Percentiles rank a stretch among this genome's conserved stretches.
Conservation (phyloP, 2,329 filamentous ascomycete genomes). For the Xylaria sp. region DNA sequence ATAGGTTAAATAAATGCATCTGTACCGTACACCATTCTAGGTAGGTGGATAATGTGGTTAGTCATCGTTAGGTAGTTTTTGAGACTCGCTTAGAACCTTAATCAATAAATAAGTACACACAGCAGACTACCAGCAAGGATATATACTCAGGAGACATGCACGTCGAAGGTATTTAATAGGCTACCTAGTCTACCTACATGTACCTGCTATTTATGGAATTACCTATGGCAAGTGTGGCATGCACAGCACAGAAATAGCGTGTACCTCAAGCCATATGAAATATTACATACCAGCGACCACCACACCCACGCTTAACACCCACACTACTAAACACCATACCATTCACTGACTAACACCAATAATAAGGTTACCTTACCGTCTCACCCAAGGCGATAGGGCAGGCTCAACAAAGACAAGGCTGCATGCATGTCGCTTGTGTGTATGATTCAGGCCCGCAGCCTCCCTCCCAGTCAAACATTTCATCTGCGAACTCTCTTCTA, state of each 20-base stretch:
- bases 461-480: slow-evolving; percentile 20
- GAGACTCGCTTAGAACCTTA: slow-evolving; percentile 7
- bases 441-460: slow-evolving; percentile 32
- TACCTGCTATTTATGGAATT: too few species aligned
- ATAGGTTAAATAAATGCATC: too few species aligned
- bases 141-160: too few species aligned
- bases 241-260: too few species aligned
- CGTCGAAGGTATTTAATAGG: too few species aligned
- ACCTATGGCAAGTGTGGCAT: too few species aligned
- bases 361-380: slow-evolving; percentile 18
- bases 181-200: too few species aligned
- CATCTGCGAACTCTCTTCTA: slow-evolving; percentile 22
- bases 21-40: too few species aligned
- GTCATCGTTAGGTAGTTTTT: neutral
- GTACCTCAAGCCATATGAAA: too few species aligned
- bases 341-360: neutral
- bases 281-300: neutral
- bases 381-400: slow-evolving; percentile 12
- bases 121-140: neutral
- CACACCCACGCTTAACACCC: neutral
- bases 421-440: slow-evolving; percentile 27
- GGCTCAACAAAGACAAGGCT: slow-evolving; percentile 32
- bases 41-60: neutral
- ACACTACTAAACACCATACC: neutral
- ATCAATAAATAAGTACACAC: neutral